Conservation (phyloP, 2,329 filamentous ascomycete genomes). For the Pseudophaeomoniella oleicola region DNA sequence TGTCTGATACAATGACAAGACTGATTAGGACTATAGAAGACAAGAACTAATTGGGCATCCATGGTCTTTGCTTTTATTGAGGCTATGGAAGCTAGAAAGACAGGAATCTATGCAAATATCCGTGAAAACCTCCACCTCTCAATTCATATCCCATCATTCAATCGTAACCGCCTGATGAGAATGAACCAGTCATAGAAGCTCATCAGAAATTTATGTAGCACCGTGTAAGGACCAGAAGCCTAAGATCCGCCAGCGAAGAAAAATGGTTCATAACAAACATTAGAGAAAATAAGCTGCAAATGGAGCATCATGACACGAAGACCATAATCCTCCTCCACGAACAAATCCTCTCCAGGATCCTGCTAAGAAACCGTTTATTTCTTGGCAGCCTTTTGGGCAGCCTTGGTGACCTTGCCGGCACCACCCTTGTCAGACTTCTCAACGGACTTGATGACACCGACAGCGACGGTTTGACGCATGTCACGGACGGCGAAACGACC, state of each 20-base stretch:
- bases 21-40: no score
- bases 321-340: conserved; percentile 2
- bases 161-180: background rate
- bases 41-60: no score
- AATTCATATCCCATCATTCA: background rate
- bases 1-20: no score
- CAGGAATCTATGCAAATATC: background rate
- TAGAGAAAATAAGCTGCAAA: background rate
- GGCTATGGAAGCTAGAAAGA: background rate
- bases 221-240: no score
- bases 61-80: background rate
- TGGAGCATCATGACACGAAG: background rate
- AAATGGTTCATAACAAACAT: background rate
- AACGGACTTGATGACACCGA: conserved; percentile 76
- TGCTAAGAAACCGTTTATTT: conserved; percentile 41
- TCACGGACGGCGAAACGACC: conserved; percentile 99
- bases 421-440: conserved; percentile 44
- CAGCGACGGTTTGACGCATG: conserved; percentile 45
- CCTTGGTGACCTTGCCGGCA: conserved; percentile 46
- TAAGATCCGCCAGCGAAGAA: background rate
- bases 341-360: conserved; percentile 1
- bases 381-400: conserved; percentile 56
- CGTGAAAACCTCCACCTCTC: no score
- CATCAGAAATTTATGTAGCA: background rate
- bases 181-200: background rate